These are phyloP conservation scores for Colletotrichum scovillei DNA, from an alignment of 2,329 filamentous ascomycete genomes.

Conservation along the genomic window DNA sequence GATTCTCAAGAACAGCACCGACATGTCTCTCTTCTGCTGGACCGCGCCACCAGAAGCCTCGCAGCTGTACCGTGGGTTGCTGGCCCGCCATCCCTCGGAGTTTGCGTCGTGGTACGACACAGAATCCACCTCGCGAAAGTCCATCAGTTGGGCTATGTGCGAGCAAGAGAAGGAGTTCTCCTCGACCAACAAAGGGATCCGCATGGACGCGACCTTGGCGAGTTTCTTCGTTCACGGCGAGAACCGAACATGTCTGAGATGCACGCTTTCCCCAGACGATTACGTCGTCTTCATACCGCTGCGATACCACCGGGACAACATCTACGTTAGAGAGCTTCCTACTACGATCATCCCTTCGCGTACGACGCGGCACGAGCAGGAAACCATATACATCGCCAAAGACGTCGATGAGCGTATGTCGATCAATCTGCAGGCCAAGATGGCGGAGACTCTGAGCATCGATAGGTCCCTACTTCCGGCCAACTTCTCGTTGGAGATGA, in stretches of 20 bases:
- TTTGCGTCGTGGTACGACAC: background rate
- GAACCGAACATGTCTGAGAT: background rate
- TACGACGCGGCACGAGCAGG: background rate
- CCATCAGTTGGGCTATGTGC: constrained; percentile 8
- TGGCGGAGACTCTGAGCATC: background rate
- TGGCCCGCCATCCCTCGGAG: background rate
- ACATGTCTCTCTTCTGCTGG: constrained; percentile 26
- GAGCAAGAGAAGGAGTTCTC: constrained; percentile 11
- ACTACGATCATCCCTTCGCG: background rate
- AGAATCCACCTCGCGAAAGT: background rate
- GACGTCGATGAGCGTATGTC: background rate
- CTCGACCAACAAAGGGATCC: background rate
- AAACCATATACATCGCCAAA: constrained; percentile 9
- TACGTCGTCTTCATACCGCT: background rate
- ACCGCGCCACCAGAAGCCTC: background rate
- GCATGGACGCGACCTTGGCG: background rate
- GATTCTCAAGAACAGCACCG: constrained; percentile 11
- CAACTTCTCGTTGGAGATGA: background rate
- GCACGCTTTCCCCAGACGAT: background rate
- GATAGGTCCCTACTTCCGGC: background rate
- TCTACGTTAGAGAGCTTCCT: constrained; percentile 6
- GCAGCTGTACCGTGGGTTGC: background rate
- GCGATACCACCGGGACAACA: constrained; percentile 11
- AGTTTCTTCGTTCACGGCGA: background rate
- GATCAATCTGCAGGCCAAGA: background rate